Evolutionary conservation across 164 flowering plant species (phyloP).

Genomic region (Umbilicus rupestris): DNA sequence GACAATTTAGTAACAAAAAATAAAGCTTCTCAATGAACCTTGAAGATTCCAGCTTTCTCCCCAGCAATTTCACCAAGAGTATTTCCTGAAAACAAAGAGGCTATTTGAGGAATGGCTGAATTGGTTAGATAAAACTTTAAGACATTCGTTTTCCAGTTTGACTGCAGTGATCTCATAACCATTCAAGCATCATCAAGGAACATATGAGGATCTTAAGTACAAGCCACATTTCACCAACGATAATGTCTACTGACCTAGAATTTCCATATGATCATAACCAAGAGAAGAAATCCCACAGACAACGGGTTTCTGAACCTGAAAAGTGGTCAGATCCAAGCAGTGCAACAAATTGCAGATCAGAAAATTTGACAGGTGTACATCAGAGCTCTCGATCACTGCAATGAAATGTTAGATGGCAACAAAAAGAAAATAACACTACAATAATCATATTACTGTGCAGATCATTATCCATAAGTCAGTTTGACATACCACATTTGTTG

Average conservation of each 20-base stretch:
- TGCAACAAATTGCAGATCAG: not conserved
- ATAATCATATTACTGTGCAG: not conserved
- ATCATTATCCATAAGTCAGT: conserved; percentile 3
- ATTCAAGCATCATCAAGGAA: not conserved
- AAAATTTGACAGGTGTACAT: not conserved
- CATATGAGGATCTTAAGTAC: not conserved
- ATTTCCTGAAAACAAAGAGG: conserved; percentile 41
- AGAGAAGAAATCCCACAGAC: conserved; percentile 96
- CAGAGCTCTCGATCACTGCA: not conserved
- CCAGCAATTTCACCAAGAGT: conserved; percentile 93
- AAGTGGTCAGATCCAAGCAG: conserved; percentile 1
- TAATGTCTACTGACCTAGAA: conserved; percentile 67
- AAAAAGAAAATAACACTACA: not conserved
- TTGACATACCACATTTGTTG: conserved; percentile 88
- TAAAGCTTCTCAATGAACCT: conserved; percentile 33
- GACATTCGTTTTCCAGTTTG: not conserved
- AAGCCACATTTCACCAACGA: not conserved
- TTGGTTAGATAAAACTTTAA: not conserved
- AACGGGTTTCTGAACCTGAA: conserved; percentile 77
- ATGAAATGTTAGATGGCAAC: not conserved
- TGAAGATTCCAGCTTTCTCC: conserved; percentile 95
- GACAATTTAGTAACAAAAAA: not conserved
- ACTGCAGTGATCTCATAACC: not conserved
- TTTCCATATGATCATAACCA: conserved; percentile 99
- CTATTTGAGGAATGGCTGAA: not conserved